phyloP scores from a whole-genome alignment of 305 asterid species.

The Solanum hybrid region DNA sequence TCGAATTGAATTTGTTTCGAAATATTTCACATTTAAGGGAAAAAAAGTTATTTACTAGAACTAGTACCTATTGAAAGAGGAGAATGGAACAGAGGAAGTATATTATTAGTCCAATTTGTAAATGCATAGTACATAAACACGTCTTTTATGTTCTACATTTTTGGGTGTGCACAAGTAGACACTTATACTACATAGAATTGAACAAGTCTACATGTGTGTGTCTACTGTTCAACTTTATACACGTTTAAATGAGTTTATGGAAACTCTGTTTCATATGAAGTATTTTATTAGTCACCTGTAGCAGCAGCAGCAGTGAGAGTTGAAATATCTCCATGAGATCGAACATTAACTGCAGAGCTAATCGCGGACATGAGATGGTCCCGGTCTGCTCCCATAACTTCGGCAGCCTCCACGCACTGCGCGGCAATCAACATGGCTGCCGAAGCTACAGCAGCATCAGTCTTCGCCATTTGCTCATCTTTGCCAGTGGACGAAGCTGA shows the following conservation, averaged over 20 bases:
- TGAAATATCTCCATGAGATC: conserved; percentile 86
- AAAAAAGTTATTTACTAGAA: neutral
- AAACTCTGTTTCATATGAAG: neutral
- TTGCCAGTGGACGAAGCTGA: conserved; percentile 59
- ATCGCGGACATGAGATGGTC: conserved; percentile 85
- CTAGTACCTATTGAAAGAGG: neutral
- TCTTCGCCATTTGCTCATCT: conserved; percentile 74
- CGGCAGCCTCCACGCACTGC: conserved; percentile 97
- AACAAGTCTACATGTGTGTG: neutral
- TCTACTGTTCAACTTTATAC: no score
- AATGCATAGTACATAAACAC: no score
- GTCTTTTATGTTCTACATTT: neutral
- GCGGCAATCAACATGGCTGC: conserved; percentile 96
- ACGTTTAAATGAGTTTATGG: neutral
- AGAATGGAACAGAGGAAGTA: neutral
- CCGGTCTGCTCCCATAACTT: conserved; percentile 84
- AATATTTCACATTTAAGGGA: no score
- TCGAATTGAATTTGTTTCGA: neutral
- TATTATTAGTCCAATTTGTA: neutral
- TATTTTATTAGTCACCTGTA: conserved; percentile 40
- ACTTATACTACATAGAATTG: no score
- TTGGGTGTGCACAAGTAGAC: no score
- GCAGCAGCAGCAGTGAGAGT: conserved; percentile 99
- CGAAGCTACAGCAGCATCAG: conserved; percentile 90
- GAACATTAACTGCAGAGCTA: conserved; percentile 87